Percentiles rank a stretch among this genome's conserved stretches.
Conservation (phyloP, 2,329 filamentous ascomycete species). For the Alternaria sp. region DNA sequence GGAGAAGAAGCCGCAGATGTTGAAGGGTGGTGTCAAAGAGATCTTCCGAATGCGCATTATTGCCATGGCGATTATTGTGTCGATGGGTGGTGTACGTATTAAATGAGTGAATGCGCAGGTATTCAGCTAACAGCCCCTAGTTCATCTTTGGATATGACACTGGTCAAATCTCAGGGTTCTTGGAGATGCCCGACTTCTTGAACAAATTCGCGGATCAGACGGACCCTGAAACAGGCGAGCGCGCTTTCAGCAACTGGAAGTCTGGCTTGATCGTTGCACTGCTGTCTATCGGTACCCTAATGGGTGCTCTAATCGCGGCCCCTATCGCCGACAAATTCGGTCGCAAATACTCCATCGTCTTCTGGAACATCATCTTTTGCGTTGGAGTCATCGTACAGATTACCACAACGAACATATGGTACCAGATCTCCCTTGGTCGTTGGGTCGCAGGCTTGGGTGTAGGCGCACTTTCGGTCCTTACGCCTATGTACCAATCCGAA, state of each 20-base stretch:
- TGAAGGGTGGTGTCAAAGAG: constrained; percentile 30
- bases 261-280: constrained; percentile 46
- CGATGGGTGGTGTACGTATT: constrained; percentile 44
- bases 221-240: constrained; percentile 25
- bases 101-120: background rate
- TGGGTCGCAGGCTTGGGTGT: constrained; percentile 72
- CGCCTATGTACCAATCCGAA: constrained; percentile 69
- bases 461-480: constrained; percentile 66
- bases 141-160: constrained; percentile 44
- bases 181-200: constrained; percentile 48
- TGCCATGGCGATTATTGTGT: constrained; percentile 42
- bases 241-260: constrained; percentile 39
- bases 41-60: constrained; percentile 42
- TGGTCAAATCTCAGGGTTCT: constrained; percentile 46
- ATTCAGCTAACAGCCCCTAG: background rate
- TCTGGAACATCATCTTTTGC: constrained; percentile 67
- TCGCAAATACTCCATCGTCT: constrained; percentile 67
- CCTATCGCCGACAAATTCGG: constrained; percentile 68
- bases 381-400: constrained; percentile 72
- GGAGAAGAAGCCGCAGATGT: constrained; percentile 38
- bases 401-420: constrained; percentile 63
- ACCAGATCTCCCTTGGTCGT: constrained; percentile 68
- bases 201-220: constrained; percentile 35
- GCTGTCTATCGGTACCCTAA: constrained; percentile 76
- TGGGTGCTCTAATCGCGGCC: constrained; percentile 67